Evolutionary conservation across 2,329 filamentous ascomycete genomes (phyloP), one percentile per base, ranked within the genome.

Genomic region (Curvularia verruculosa): DNA sequence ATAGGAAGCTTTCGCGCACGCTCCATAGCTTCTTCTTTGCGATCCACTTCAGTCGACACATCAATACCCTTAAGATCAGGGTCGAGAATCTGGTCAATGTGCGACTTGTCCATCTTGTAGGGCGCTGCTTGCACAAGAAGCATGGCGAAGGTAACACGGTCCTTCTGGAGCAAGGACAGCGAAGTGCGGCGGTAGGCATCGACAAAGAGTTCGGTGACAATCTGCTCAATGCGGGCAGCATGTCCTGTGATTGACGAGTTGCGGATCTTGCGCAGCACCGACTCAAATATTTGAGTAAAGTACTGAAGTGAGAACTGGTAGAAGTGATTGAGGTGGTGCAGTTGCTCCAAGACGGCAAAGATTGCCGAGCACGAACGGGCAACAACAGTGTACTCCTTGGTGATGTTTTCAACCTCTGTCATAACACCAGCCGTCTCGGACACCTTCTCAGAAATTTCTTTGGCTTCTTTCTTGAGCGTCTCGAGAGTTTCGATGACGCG

Each of bases 221-320:
- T 99, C 52, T 94, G 87, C 72, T 97, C 91, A 48, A 95, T 89
- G 34, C 95, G 90, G 13, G 82, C 83, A 64, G 91, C 87, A 78
- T 96, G 86, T 63, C 95, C 89, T 29, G 85, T 88, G 75, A 89
- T 87, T 19, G 85, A 84, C 49, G 95, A 82, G 58, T 87, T 87
- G 70, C 89, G 88, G 77, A 96, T 96, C 56, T 87, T 85, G 66
- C 89, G 89, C 37, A 99, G 84, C 7, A 99, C 95, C 5, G 89
- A 87, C 74, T 96, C 91, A 85, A 99, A 99, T 67, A 99, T 99
- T 75, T 97, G 91, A 53, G 96, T 85, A 80, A 99, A 99, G 79
- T 96, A 99, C 77, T 97, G 93, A 58, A 99, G 84, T 36, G 95
- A 99, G 83, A 99, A 99, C 75, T 98, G 96, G 78, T 99, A 99